These are phyloP conservation scores for Colletotrichum noveboracense DNA, from an alignment of 2,329 filamentous ascomycete species.

Conservation along the genomic window DNA sequence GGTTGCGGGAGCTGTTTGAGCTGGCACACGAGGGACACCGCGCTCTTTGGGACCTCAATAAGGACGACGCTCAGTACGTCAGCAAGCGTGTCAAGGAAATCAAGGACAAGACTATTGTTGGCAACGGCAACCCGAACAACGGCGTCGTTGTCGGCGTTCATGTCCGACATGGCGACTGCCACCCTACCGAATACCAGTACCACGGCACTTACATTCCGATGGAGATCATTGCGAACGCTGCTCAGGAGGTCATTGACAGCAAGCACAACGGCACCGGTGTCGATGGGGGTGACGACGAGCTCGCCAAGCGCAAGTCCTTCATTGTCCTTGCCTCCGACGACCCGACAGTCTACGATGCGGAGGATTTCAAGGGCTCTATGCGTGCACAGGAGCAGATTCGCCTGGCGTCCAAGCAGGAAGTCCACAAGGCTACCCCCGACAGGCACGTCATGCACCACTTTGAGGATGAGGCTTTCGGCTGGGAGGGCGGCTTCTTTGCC, in stretches of 20 bases:
- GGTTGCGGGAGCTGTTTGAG: conserved; percentile 67
- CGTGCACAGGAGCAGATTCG: conserved; percentile 79
- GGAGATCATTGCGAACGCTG: conserved; percentile 68
- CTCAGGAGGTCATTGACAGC: conserved; percentile 57
- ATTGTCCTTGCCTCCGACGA: conserved; percentile 81
- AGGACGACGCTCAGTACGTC: conserved; percentile 71
- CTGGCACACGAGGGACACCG: conserved; percentile 75
- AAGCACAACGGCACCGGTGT: conserved; percentile 47
- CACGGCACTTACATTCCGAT: conserved; percentile 79
- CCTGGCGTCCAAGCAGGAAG: conserved; percentile 68
- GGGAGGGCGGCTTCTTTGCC: conserved; percentile 87
- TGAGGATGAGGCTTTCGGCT: conserved; percentile 78
- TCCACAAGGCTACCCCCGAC: conserved; percentile 45
- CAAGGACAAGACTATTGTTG: conserved; percentile 47
- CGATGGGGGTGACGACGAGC: conserved; percentile 36
- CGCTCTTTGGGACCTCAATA: conserved; percentile 72
- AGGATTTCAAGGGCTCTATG: conserved; percentile 63
- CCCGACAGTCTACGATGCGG: conserved; percentile 71
- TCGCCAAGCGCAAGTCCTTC: conserved; percentile 49
- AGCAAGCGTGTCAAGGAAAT: conserved; percentile 62
- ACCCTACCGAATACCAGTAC: conserved; percentile 80
- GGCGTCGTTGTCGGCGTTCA: conserved; percentile 73
- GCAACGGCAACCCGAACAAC: conserved; percentile 49
- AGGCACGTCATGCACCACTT: conserved; percentile 65
- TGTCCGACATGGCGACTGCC: conserved; percentile 79